Conservation (phyloP, 73 alveolate genomes). For the Paramecium sonneborni region DNA sequence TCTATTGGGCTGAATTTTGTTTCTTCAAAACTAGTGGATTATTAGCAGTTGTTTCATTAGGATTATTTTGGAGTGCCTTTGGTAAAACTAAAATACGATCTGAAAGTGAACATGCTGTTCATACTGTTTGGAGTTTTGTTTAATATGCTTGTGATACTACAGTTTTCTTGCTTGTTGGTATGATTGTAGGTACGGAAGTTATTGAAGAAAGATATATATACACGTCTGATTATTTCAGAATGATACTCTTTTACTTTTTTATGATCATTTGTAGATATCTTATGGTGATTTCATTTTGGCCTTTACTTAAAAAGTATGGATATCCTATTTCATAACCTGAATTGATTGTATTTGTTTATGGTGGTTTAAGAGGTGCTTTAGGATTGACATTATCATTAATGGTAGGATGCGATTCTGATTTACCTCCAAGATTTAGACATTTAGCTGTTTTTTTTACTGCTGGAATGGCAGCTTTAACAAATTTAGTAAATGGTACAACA, state of each 20-base stretch:
- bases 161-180: conserved; percentile 70
- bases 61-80: conserved; percentile 72
- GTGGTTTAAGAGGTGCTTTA: conserved; percentile 80
- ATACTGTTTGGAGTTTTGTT: conserved; percentile 72
- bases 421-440: conserved; percentile 64
- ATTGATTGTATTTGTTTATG: conserved; percentile 65
- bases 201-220: conserved; percentile 52
- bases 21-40: conserved; percentile 65
- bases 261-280: conserved; percentile 67
- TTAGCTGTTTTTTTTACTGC: conserved; percentile 71
- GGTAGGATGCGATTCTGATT: conserved; percentile 69
- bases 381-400: conserved; percentile 71
- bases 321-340: conserved; percentile 67
- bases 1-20: conserved; percentile 73
- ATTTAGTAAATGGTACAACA: conserved; percentile 73
- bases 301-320: conserved; percentile 67
- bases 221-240: conserved; percentile 70
- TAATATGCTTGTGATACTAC: conserved; percentile 69
- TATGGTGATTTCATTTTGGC: conserved; percentile 64
- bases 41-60: conserved; percentile 72
- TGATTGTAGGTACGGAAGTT: conserved; percentile 72
- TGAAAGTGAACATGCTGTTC: conserved; percentile 73
- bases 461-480: conserved; percentile 76
- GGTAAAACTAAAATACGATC: conserved; percentile 72
- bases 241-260: conserved; percentile 67